Base-by-base conservation (phyloP, 108 stramenopile genomes). In the Skeletonema potamos region DNA sequence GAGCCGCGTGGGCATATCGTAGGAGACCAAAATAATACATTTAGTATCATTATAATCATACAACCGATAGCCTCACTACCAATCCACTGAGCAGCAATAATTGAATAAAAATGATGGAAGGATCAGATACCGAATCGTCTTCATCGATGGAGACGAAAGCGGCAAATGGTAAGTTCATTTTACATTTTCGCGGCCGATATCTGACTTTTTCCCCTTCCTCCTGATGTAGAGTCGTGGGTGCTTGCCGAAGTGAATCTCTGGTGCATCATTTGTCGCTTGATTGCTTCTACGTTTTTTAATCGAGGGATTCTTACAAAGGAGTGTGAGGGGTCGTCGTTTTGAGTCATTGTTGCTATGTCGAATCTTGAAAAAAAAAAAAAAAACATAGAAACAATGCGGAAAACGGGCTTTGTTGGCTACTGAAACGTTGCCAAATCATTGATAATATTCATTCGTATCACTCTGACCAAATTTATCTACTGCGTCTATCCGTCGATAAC, bases 41-140 rank as follows among this genome's bases (percentile, higher is more conserved):
- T n/a, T n/a, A n/a, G n/a, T n/a, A n/a, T n/a, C n/a, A n/a, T n/a
- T n/a, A n/a, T n/a, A n/a, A n/a, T n/a, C n/a, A 34, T 6, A 7
- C 34, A 34, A 34, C 34, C 34, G 6, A 7, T 34, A 34, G 34
- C 34, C 34, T 6, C 34, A 34, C 34, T 4, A 34, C 4, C 34
- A 7, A n/a, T n/a, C 34, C 4, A 7, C 34, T 34, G 7, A 4
- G 34, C 34, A 34, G 34, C 34, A 34, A 34, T 6, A 4, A 7
- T 6, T 10, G 11, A 51, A 3, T 57, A 51, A 66, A 58, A 17
- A 74, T 74, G 73, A 74, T 74, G 73, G 73, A 74, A 74, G 73
- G 73, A 30, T 61, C 65, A 20, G 73, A 74, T 59, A 64, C 65
- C 66, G 73, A 74, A 34, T 65, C 48, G 48, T n/a, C 65, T 43